Evolutionary conservation across 345 rosid species (phyloP), one percentile per base, ranked within the genome.

Genomic region (Sonneratia caseolaris): DNA sequence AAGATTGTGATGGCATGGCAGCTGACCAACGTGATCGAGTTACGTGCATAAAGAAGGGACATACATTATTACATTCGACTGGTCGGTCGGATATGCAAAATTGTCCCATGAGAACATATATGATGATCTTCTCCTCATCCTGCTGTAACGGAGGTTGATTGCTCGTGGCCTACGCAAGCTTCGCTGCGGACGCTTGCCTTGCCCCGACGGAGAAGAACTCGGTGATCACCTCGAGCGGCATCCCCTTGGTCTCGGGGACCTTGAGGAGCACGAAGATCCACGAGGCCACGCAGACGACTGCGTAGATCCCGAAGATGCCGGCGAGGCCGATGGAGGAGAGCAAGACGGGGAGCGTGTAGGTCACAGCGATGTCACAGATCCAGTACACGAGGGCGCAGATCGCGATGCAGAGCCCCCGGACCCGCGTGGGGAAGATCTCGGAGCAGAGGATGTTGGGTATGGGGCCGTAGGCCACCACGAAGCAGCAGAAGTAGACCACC

Each of bases 211-310:
- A 87, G 71, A 95, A 95, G 89, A 90, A 95, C 78, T 95, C 99
- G 13, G 94, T 85, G 74, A 95, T 95, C 76, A 95, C 99, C 79
- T 95, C 99, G 61, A 95, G 90, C 4, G 99, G 99, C 97, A 95
- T 92, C 61, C 97, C 97, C 80, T 95, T 95, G 76, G 97, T 95
- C 81, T 95, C 99, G 0, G 99, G 99, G 22, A 95, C 99, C 80
- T 90, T 95, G 81, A 88, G 66, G 94, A 75, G 92, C 47, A 95
- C 90, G 37, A 95, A 95, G 68, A 89, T 37, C 93, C 91, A 95
- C 6, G 97, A 95, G 77, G 92, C 70, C 5, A 80, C 61, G 15
- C 99, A 95, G 42, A 92, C 89, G 3, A 87, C 84, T 0, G 93
- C 99, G 61, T 92, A 95, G 9, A 90, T 85, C 66, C 95, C 81